These are phyloP conservation scores for Tolypocladium ovalisporum DNA, from an alignment of 2,329 filamentous ascomycete species.

Conservation along the genomic window DNA sequence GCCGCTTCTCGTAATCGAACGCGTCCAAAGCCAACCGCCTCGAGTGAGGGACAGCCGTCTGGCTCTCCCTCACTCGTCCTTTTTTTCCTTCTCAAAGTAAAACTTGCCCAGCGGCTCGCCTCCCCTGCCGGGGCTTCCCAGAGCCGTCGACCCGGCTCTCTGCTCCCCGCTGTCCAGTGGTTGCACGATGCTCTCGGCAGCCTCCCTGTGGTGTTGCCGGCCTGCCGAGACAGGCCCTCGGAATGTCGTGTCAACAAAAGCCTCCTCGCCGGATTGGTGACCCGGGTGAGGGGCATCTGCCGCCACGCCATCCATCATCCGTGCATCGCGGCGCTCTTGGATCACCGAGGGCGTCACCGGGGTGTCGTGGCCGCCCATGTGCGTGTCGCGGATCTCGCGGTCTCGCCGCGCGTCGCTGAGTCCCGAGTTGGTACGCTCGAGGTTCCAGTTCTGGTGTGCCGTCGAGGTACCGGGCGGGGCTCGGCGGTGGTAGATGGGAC, in stretches of 20 bases:
- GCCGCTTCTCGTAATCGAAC: not conserved
- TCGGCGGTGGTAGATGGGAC: constrained; percentile 56
- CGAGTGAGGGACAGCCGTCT: too few species aligned
- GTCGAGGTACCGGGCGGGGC: constrained; percentile 29
- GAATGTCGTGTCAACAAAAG: constrained; percentile 55
- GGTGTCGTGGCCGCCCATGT: constrained; percentile 24
- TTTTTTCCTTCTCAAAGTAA: constrained; percentile 44
- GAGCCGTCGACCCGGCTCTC: constrained; percentile 21
- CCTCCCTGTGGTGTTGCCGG: constrained; percentile 30
- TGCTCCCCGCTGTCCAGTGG: constrained; percentile 41
- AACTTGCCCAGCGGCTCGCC: constrained; percentile 43
- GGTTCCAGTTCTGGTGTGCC: constrained; percentile 26
- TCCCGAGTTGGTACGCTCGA: constrained; percentile 41
- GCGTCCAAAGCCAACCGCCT: too few species aligned
- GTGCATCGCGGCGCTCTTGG: constrained; percentile 47
- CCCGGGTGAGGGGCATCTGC: constrained; percentile 38
- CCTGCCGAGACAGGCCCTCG: constrained; percentile 40
- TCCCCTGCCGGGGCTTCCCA: constrained; percentile 32
- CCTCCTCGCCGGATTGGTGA: constrained; percentile 38
- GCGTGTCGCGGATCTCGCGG: constrained; percentile 20
- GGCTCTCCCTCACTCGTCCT: constrained; percentile 4
- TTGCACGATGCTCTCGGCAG: constrained; percentile 54
- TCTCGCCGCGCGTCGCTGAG: constrained; percentile 34
- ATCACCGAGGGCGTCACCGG: constrained; percentile 33
- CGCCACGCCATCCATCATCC: constrained; percentile 57